These are phyloP conservation scores for Gnomoniopsis sp. DNA, from an alignment of 2,329 filamentous ascomycete genomes.

Conservation along the genomic window DNA sequence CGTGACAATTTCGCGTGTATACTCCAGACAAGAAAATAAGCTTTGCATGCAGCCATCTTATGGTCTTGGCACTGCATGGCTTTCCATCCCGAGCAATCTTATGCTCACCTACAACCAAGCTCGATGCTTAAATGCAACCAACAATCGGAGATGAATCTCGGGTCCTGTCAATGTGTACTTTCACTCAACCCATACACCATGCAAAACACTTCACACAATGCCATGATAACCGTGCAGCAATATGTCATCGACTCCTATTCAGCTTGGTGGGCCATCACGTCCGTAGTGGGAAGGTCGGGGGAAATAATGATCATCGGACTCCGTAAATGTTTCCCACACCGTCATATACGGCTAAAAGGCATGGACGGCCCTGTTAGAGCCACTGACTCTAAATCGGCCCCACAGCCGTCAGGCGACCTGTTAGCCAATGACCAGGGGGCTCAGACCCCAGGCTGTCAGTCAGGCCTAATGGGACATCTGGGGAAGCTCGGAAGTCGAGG, in stretches of 20 bases:
- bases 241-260: not conserved
- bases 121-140: not conserved
- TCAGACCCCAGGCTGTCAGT: not conserved
- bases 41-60: not conserved
- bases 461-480: not conserved
- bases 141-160: not conserved
- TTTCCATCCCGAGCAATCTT: not conserved
- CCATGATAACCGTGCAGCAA: not conserved
- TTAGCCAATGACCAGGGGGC: not conserved
- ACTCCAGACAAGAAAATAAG: not conserved
- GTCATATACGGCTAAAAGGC: not conserved
- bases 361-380: not conserved
- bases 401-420: not conserved
- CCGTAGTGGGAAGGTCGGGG: slow-evolving; percentile 6
- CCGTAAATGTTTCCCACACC: not conserved
- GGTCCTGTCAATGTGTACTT: not conserved
- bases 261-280: not conserved
- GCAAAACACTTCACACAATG: not conserved
- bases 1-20: not conserved
- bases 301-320: slow-evolving; percentile 8
- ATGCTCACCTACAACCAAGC: not conserved
- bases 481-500: not conserved
- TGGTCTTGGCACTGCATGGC: not conserved
- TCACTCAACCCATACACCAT: not conserved
- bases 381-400: not conserved